phyloP scores from a whole-genome alignment of 305 asterid species.

The Withania somnifera region DNA sequence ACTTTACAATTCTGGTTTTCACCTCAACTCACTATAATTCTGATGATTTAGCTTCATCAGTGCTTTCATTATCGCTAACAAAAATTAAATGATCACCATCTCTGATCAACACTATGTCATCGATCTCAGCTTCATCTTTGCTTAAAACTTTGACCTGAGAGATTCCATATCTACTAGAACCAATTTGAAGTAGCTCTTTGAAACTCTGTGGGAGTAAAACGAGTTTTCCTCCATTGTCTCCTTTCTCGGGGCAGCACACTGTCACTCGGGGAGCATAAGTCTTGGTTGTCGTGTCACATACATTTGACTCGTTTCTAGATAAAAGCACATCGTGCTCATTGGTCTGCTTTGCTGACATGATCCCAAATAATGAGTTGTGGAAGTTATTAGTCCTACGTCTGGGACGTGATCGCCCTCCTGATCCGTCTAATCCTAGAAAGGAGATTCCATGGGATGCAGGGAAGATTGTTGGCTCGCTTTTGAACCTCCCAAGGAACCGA shows the following conservation, averaged over 20 bases:
- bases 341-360: constrained; percentile 38
- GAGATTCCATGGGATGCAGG: constrained; percentile 27
- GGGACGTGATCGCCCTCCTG: constrained; percentile 36
- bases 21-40: not conserved
- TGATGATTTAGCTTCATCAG: constrained; percentile 8
- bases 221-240: constrained; percentile 46
- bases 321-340: constrained; percentile 28
- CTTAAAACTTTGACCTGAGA: constrained; percentile 31
- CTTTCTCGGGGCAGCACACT: constrained; percentile 74
- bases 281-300: not conserved
- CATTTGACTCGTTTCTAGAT: constrained; percentile 13
- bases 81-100: constrained; percentile 67
- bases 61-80: constrained; percentile 16
- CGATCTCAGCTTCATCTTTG: constrained; percentile 53
- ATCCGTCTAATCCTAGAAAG: constrained; percentile 16
- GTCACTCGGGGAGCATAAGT: constrained; percentile 36
- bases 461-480: constrained; percentile 47
- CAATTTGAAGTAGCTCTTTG: constrained; percentile 37
- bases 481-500: constrained; percentile 51
- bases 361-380: constrained; percentile 62
- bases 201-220: constrained; percentile 45
- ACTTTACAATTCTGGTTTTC: not conserved
- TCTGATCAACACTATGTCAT: constrained; percentile 55
- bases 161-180: constrained; percentile 38
- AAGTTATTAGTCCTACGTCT: constrained; percentile 45